Evolutionary conservation across 2,329 filamentous ascomycete genomes (phyloP).

Genomic region (Podosphaera xanthii): DNA sequence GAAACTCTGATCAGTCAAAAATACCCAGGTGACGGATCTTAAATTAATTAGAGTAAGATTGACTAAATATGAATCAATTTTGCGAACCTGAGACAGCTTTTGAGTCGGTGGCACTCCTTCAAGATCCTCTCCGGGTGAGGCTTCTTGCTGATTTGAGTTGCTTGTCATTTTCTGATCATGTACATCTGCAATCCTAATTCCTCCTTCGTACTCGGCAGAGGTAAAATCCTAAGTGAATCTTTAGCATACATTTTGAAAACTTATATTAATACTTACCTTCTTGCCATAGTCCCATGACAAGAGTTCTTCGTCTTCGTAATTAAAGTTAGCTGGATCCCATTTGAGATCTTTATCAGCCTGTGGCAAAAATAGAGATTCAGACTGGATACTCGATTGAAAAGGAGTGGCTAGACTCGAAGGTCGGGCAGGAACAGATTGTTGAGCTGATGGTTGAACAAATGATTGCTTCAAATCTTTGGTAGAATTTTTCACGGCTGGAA

Average conservation of each 20-base stretch:
- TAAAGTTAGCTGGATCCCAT: constrained; percentile 50
- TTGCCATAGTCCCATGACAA: constrained; percentile 52
- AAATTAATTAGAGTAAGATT: constrained; percentile 7
- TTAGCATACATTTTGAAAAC: constrained; percentile 11
- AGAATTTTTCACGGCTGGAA: constrained; percentile 10
- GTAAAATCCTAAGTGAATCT: constrained; percentile 9
- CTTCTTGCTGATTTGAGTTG: too few relatives aligned
- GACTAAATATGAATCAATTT: constrained; percentile 3
- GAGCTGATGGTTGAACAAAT: neutral
- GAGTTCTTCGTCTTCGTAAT: constrained; percentile 41
- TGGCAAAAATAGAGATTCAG: constrained; percentile 48
- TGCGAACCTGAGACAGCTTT: constrained; percentile 40
- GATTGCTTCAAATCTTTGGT: neutral
- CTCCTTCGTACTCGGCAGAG: constrained; percentile 9
- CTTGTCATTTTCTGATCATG: too few relatives aligned
- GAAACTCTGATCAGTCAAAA: constrained; percentile 8
- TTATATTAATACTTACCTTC: constrained; percentile 23
- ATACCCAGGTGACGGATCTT: constrained; percentile 12
- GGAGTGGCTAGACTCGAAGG: constrained; percentile 27
- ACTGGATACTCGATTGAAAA: constrained; percentile 32
- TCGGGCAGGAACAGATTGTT: constrained; percentile 1
- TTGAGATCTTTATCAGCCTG: constrained; percentile 39
- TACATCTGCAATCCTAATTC: too few relatives aligned
- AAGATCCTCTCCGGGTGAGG: too few relatives aligned
- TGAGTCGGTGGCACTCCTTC: constrained; percentile 41